Evolutionary conservation across 1,284 basidiomycete genomes (phyloP), one percentile per base, ranked within the genome.

Genomic region (Pseudozyma thailandica): DNA sequence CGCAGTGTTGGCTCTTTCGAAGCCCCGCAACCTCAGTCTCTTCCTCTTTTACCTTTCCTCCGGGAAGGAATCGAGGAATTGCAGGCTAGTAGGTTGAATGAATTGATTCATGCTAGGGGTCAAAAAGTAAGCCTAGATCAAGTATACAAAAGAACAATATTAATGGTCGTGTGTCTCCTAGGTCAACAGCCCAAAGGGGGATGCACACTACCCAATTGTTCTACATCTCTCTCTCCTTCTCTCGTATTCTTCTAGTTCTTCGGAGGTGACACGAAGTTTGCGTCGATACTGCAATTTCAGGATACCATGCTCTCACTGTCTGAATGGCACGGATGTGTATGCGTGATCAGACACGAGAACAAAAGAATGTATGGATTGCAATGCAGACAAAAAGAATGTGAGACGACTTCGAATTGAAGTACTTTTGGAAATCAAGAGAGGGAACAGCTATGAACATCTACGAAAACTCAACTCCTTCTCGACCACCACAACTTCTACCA

Each of bases 191-290:
- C 68, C 68, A 60, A 44, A 60, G 57, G 68, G 46, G 44, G 41
- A 53, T 50, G 68, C 68, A 71, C 68, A 71, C 68, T 71, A 71
- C 68, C 68, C 68, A 71, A 71, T 71, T 71, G 68, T 57, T 57
- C 30, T 39, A 71, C 68, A 71, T 61, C 25, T 33, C 23, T 37
- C 18, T 15, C 35, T 28, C 12, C 16, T n/a, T 42, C 20, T 21
- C 41, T 15, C 26, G 39, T 26, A 23, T 23, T 27, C 26, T 27
- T 23, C 28, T 41, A 1, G 13, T 16, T 21, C 25, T 28, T n/a
- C 21, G 12, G n/a, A n/a, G n/a, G n/a, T n/a, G n/a, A n/a, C n/a
- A n/a, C n/a, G n/a, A n/a, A n/a, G n/a, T n/a, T n/a, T n/a, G n/a
- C n/a, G n/a, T n/a, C n/a, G n/a, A n/a, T n/a, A n/a, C n/a, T n/a